Conservation (phyloP, 1,284 basidiomycete genomes). For the Thecaphora thlaspeos region DNA sequence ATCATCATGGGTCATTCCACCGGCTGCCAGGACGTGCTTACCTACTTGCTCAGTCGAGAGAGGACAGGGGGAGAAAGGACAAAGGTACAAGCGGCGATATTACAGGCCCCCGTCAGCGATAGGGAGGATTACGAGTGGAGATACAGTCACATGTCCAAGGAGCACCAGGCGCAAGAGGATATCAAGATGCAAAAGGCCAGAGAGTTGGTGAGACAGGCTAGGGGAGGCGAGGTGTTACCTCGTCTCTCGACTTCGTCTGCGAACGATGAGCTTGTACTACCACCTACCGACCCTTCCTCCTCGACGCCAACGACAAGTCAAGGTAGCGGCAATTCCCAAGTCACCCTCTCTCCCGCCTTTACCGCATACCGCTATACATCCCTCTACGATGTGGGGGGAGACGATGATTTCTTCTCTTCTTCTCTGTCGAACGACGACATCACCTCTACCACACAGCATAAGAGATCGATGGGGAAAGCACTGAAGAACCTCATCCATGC, state of each 20-base stretch:
- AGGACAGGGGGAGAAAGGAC: constrained; percentile 2
- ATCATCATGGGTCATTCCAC: constrained; percentile 55
- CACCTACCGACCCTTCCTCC: too few species aligned
- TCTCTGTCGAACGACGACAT: constrained; percentile 28
- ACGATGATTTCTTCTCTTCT: constrained; percentile 54
- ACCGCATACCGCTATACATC: constrained; percentile 52
- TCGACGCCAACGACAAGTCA: constrained; percentile 4
- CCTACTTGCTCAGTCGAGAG: constrained; percentile 19
- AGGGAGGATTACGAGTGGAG: constrained; percentile 39
- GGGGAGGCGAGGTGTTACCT: too few species aligned
- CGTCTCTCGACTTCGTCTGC: too few species aligned
- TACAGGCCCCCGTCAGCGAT: constrained; percentile 54
- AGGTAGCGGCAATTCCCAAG: constrained; percentile 28
- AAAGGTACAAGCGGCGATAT: constrained; percentile 41
- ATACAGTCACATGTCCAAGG: background rate
- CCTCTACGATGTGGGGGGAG: constrained; percentile 36
- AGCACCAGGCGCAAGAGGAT: background rate
- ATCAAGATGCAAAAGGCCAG: background rate
- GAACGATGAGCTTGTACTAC: too few species aligned
- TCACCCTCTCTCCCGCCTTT: constrained; percentile 32
- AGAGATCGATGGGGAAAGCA: constrained; percentile 12
- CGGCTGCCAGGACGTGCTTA: constrained; percentile 51
- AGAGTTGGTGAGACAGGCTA: too few species aligned
- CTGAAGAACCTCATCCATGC: constrained; percentile 8
- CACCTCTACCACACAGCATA: constrained; percentile 6